Evolutionary conservation across 345 rosid species (phyloP).

Genomic region (Salix suchowensis): DNA sequence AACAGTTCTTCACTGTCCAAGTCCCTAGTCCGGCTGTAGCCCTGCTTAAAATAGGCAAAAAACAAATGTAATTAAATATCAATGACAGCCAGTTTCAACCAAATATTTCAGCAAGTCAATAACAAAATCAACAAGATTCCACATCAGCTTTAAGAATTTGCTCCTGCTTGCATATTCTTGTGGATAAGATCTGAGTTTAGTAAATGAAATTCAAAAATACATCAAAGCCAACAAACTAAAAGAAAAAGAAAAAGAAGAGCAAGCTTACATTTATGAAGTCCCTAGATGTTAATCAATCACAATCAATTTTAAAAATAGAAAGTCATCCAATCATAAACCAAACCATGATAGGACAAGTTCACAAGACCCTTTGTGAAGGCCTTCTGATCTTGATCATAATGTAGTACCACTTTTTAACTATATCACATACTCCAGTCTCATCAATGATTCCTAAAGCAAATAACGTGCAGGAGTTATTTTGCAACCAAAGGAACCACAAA

Average conservation of each 20-base stretch:
- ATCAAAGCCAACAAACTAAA: neutral
- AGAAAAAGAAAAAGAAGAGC: neutral
- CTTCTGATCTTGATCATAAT: neutral
- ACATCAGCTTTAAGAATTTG: neutral
- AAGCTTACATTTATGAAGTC: neutral
- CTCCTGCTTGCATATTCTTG: neutral
- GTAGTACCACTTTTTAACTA: neutral
- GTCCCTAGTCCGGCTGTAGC: conserved; percentile 86
- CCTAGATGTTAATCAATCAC: neutral
- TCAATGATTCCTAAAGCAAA: neutral
- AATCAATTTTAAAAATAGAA: neutral
- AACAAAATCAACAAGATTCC: neutral
- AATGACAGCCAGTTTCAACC: neutral
- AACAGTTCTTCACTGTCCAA: conserved; percentile 74
- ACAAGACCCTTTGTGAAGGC: neutral
- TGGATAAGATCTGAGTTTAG: neutral
- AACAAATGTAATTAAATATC: neutral
- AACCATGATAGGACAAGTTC: neutral
- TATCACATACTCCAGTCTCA: neutral
- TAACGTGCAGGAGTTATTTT: neutral
- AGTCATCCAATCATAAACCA: neutral
- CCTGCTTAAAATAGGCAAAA: conserved; percentile 42
- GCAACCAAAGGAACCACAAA: neutral
- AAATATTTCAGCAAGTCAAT: neutral
- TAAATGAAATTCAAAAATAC: neutral